phyloP scores from a whole-genome alignment of 2,329 filamentous ascomycete genomes.

The Zymoseptoria ardabiliae region DNA sequence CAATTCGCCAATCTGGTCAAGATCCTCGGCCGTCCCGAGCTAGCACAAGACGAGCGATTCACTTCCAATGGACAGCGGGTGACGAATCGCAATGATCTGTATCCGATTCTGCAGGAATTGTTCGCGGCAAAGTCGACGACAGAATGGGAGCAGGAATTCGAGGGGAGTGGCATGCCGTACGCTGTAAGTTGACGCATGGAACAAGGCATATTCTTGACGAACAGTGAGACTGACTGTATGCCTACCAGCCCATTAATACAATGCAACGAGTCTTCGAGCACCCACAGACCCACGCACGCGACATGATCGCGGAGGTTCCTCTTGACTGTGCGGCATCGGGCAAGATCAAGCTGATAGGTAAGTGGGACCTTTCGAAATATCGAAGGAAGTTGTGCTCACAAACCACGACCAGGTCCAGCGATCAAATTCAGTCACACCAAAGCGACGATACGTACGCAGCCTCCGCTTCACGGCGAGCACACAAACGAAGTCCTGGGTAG shows the following conservation, averaged over 20 bases:
- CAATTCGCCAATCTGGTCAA: constrained; percentile 33
- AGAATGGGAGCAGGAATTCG: constrained; percentile 36
- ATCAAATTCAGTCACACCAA: constrained; percentile 26
- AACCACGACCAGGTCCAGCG: constrained; percentile 7
- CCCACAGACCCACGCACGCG: constrained; percentile 36
- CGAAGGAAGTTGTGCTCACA: neutral
- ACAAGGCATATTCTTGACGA: too few species aligned
- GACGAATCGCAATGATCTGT: constrained; percentile 28
- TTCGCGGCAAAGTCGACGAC: constrained; percentile 33
- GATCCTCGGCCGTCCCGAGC: constrained; percentile 21
- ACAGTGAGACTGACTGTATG: neutral
- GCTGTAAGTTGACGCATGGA: constrained; percentile 16
- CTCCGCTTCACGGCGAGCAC: constrained; percentile 23
- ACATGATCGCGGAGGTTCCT: constrained; percentile 21
- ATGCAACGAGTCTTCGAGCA: constrained; percentile 40
- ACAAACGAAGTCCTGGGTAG: constrained; percentile 19
- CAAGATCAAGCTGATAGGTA: constrained; percentile 14
- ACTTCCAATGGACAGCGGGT: constrained; percentile 26
- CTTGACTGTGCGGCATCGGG: constrained; percentile 9
- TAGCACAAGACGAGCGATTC: constrained; percentile 26
- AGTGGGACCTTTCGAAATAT: neutral
- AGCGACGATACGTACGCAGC: constrained; percentile 17
- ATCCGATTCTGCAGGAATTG: constrained; percentile 29
- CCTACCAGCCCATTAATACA: constrained; percentile 34
- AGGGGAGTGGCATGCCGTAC: constrained; percentile 40